Evolutionary conservation across 148 eudicot genomes (phyloP).

Genomic region (Amaranthus palmeri): DNA sequence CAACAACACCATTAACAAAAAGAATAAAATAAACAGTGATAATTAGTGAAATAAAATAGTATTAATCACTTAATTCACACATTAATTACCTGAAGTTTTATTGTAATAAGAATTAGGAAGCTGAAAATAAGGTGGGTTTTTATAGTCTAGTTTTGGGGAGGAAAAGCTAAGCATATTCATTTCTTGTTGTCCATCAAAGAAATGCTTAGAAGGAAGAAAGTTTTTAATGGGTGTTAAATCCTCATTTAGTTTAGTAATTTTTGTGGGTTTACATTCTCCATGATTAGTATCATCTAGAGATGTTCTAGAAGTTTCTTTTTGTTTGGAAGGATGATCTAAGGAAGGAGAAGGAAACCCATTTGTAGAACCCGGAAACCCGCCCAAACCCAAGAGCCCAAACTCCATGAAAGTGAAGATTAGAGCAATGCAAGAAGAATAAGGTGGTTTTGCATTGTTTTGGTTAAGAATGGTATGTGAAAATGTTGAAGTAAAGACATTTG

Average conservation of each 20-base stretch:
- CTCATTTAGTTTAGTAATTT: constrained; percentile 7
- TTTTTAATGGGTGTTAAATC: neutral
- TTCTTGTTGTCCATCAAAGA: constrained; percentile 14
- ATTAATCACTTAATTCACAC: neutral
- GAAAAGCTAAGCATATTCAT: constrained; percentile 16
- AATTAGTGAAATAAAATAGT: neutral
- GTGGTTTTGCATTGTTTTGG: neutral
- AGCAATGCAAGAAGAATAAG: neutral
- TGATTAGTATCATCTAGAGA: neutral
- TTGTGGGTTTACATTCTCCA: constrained; percentile 6
- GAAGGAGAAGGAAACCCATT: constrained; percentile 4
- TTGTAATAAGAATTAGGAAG: neutral
- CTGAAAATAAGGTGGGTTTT: neutral
- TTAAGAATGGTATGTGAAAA: neutral
- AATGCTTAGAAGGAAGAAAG: neutral
- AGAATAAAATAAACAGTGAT: neutral
- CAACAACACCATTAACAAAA: neutral
- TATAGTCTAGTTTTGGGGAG: constrained; percentile 9
- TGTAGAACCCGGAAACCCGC: constrained; percentile 7
- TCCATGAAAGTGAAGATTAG: neutral
- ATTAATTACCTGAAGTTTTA: constrained; percentile 7
- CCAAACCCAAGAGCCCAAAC: neutral
- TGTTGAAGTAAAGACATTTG: neutral
- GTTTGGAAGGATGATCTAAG: constrained; percentile 5
- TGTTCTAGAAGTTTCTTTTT: neutral